Evolutionary conservation across 495 filamentous ascomycete genomes (phyloP), one percentile per base, ranked within the genome.

Genomic region (Neurospora terricola): DNA sequence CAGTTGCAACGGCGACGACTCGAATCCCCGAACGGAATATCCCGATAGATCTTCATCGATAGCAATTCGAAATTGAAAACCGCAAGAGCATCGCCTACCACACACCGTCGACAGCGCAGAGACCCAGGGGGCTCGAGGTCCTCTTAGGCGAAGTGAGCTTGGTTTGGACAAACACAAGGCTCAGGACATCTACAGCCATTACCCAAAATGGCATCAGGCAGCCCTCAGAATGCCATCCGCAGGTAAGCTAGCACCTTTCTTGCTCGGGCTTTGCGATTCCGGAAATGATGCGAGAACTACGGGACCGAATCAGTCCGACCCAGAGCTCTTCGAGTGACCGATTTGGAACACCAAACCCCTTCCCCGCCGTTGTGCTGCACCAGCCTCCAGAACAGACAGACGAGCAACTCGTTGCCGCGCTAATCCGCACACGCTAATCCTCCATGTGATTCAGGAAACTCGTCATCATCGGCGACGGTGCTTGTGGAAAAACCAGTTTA

Each of bases 381-480:
- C 54, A 66, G 54, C 54, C 54, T 66, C 14, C 54, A 66, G 54
- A 66, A 66, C 54, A 34, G 54, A 66, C 54, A 66, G 1, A 34
- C 54, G 14, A 66, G 27, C 54, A 66, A 66, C 54, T 66, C 12
- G 54, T 66, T 34, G 54, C 54, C 54, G 14, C 27, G 27, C 59
- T 54, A 69, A 73, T 69, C 40, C 38, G 36, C 30, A 30, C 30
- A 23, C 11, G 34, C 69, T 72, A 34, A 66, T n/a, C n/a, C 73
- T 40, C 69, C 14, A n/a, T 70, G 27, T 69, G 34, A 30, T 66
- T 11, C 9, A 99, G 96, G 85, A 99, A 99, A 85, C 86, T 99
- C 80, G 96, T 99, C 76, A 99, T 99, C 72, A 99, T 99, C 77
- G 96, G 96, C 59, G 96, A 99, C 81, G 96, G 96, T 84, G 96